Evolutionary conservation across 768 basidiomycete genomes (phyloP).

Genomic region (Mycena galericulata): DNA sequence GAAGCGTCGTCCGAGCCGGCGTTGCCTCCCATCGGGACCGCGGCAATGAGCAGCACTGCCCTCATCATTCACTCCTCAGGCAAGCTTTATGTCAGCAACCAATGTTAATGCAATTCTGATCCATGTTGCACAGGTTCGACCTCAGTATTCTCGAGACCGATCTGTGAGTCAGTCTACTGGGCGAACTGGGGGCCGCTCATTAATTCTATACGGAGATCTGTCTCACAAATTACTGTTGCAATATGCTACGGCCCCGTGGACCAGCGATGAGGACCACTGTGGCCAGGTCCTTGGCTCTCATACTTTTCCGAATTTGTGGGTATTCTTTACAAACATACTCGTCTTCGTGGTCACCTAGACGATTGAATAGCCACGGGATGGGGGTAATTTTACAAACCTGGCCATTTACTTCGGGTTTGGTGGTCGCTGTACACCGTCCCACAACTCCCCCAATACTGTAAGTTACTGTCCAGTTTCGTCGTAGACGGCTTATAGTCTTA

Average conservation of each 20-base stretch:
- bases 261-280: slow-evolving; percentile 11
- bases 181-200: too few relatives aligned
- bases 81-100: too few relatives aligned
- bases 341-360: too few relatives aligned
- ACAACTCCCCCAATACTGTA: slow-evolving; percentile 6
- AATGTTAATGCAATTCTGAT: not conserved
- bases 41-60: not conserved
- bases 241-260: not conserved
- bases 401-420: slow-evolving; percentile 6
- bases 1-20: not conserved
- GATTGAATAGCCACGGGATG: slow-evolving; percentile 5
- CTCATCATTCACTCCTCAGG: not conserved
- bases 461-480: not conserved
- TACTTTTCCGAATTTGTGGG: slow-evolving; percentile 9
- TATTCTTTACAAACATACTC: not conserved
- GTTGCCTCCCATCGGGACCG: too few relatives aligned
- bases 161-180: slow-evolving; percentile 6
- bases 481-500: too few relatives aligned
- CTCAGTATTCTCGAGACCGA: slow-evolving; percentile 19
- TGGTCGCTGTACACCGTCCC: slow-evolving; percentile 7
- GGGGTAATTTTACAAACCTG: slow-evolving; percentile 1
- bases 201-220: slow-evolving; percentile 2
- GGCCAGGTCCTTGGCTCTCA: slow-evolving; percentile 2
- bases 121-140: slow-evolving; percentile 13
- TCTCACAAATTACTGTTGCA: slow-evolving; percentile 22